Evolutionary conservation across 306 rosid genomes (phyloP), one percentile per base, ranked within the genome.

Genomic region (Quercus mongolica): DNA sequence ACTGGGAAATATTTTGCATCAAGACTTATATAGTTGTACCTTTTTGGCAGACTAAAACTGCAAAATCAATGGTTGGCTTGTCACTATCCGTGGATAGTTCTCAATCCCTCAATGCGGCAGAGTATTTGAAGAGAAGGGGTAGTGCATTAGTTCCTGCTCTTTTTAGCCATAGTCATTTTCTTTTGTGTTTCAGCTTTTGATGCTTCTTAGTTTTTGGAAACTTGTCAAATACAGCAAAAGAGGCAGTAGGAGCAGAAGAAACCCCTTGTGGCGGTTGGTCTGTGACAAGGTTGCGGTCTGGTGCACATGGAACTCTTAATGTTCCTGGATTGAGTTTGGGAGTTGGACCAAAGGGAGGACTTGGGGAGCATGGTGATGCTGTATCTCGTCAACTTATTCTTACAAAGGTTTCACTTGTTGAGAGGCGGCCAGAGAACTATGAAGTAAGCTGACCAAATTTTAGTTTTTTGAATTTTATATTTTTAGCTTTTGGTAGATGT

Each of bases 161-260:
- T 67, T 76, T 44, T 31, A 76, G 74, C 55, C 58, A 75, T 73
- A 20, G 2, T 63, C 49, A 68, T 71, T 61, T 55, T 55, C 30
- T 63, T 64, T 35, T 26, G 54, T 21, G 7, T 19, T 62, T 58
- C 80, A 28, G 79, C 38, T 71, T 17, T 63, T 31, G 69, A 72
- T 74, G 70, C 71, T 21, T 35, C 65, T 78, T 56, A 57, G 70
- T 77, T 73, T 74, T 77, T 79, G 51, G 46, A 79, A 76, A 63
- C 54, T 69, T 71, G 69, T 74, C 11, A 31, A 41, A 83, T 85
- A 84, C 88, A 96, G 99, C 97, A 74, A 91, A 90, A 81, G 99
- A 96, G 87, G 99, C 91, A 65, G 97, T 96, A 74, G 99, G 99
- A 81, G 99, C 98, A n/a, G 97, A 88, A 83, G 99, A 96, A 83